These are phyloP conservation scores for Fusarium ambrosium DNA, from an alignment of 2,329 filamentous ascomycete species.

Conservation along the genomic window DNA sequence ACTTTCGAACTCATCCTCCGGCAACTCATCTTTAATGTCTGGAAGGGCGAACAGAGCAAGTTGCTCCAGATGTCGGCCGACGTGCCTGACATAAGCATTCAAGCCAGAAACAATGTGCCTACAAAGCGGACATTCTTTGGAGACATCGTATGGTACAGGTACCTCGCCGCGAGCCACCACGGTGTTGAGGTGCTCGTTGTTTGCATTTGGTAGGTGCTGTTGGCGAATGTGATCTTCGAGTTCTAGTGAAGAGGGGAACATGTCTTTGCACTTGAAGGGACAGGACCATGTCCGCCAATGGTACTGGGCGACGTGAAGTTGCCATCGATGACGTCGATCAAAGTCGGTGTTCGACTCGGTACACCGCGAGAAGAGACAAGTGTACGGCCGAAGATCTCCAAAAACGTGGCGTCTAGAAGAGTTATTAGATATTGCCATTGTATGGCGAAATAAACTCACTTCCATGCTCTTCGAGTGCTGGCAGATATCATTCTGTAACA, in stretches of 20 bases:
- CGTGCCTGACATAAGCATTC: conserved; percentile 41
- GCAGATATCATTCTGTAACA: conserved; percentile 54
- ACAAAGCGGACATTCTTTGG: conserved; percentile 38
- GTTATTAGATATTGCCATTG: not conserved
- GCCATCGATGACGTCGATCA: conserved; percentile 40
- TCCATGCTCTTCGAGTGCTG: conserved; percentile 48
- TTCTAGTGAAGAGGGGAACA: not conserved
- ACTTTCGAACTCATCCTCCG: not conserved
- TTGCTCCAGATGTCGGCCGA: conserved; percentile 45
- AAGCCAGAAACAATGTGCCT: conserved; percentile 9
- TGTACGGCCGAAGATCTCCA: conserved; percentile 55
- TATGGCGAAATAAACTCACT: conserved; percentile 32
- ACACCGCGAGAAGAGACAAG: conserved; percentile 51
- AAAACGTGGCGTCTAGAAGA: conserved; percentile 52
- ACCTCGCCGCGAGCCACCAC: not conserved
- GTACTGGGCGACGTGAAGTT: conserved; percentile 36
- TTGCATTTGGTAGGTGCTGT: not conserved
- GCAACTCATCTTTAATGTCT: not conserved
- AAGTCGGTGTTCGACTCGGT: conserved; percentile 34
- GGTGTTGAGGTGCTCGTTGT: not conserved
- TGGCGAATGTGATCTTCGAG: conserved; percentile 8
- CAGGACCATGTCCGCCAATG: conserved; percentile 47
- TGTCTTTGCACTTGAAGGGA: conserved; percentile 31
- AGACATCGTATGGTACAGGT: conserved; percentile 1
- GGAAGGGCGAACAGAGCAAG: conserved; percentile 43